Percentiles rank a stretch among this genome's conserved stretches.
Evolutionary conservation across 768 basidiomycete genomes (phyloP).

Genomic region (Russula compacta): DNA sequence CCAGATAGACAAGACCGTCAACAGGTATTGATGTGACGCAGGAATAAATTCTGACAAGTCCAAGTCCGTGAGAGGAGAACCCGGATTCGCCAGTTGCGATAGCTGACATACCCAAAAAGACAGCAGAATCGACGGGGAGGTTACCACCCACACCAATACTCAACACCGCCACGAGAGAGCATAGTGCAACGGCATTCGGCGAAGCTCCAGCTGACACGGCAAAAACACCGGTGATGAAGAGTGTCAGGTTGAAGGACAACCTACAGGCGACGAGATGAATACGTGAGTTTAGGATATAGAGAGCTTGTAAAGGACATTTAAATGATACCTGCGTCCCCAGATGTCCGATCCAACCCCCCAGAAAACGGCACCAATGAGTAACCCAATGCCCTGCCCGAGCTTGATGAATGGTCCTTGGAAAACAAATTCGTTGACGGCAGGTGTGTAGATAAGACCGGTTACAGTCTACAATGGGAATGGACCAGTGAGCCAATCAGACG

Average conservation of each 20-base stretch:
- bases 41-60: slow-evolving; percentile 52
- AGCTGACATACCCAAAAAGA: slow-evolving; percentile 51
- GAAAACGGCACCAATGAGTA: slow-evolving; percentile 58
- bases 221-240: slow-evolving; percentile 59
- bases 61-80: neutral
- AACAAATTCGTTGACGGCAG: slow-evolving; percentile 56
- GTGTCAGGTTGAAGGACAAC: slow-evolving; percentile 61
- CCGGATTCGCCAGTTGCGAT: neutral
- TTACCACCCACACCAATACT: slow-evolving; percentile 68
- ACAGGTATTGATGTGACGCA: slow-evolving; percentile 61
- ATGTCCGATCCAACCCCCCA: slow-evolving; percentile 64
- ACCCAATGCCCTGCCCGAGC: slow-evolving; percentile 62
- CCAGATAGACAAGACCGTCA: slow-evolving; percentile 70
- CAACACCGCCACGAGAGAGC: slow-evolving; percentile 45
- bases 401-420: slow-evolving; percentile 54
- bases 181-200: slow-evolving; percentile 41
- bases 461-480: slow-evolving; percentile 37
- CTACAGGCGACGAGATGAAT: slow-evolving; percentile 24
- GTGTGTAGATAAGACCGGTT: slow-evolving; percentile 54
- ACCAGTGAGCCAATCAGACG: neutral
- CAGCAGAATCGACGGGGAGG: slow-evolving; percentile 64
- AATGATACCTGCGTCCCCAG: slow-evolving; percentile 53
- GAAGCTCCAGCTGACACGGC: slow-evolving; percentile 55
- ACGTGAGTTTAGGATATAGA: neutral
- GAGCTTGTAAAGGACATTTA: neutral